Base-by-base conservation (phyloP, 768 basidiomycete genomes). In the Tephrocybe sp. region DNA sequence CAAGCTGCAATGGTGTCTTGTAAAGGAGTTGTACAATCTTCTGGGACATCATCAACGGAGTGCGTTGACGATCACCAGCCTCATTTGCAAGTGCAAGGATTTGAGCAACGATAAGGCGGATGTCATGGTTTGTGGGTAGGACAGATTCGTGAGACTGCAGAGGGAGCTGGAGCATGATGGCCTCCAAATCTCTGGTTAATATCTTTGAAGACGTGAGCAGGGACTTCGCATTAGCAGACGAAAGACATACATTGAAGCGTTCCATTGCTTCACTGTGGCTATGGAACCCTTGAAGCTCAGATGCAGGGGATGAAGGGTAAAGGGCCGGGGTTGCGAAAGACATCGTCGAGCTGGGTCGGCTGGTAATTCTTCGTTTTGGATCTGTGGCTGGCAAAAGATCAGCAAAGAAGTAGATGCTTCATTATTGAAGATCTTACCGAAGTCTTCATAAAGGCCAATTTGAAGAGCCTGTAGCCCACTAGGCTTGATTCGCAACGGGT, bases 1-100 rank as follows among this genome's bases (percentile, higher is more conserved):
- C 93, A 48, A 99, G 77, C 56, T 89, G 85, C 2, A 83, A 83
- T 4, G 80, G 77, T 1, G 90, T 90, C 74, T 95, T 95, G 75
- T 94, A 99, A 50, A 99, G 69, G 27, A 94, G 76, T 64, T 97
- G 95, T 4, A 98, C 96, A 47, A 96, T 89, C 71, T 97, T 96
- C 69, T 99, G 96, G 1, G 96, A 94, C 75, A 97, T 94, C 58
- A 84, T 77, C 50, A 98, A 73, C 1, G 94, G 91, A 2, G 93
- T 96, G 44, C 89, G 87, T 49, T 91, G 86, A 54, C 84, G 84
- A 47, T 93, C 89, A 15, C 75, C 69, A 1, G 91, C 86, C 55
- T 89, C 86, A 4, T 80, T 82, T n/a, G 92, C 89, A 44, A 95
- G 77, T 54, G 80, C 75, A 12, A 95, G 76, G 41, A 98, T 84